Evolutionary conservation across 2,329 filamentous ascomycete species (phyloP).

Genomic region (Colletotrichum shisoi): DNA sequence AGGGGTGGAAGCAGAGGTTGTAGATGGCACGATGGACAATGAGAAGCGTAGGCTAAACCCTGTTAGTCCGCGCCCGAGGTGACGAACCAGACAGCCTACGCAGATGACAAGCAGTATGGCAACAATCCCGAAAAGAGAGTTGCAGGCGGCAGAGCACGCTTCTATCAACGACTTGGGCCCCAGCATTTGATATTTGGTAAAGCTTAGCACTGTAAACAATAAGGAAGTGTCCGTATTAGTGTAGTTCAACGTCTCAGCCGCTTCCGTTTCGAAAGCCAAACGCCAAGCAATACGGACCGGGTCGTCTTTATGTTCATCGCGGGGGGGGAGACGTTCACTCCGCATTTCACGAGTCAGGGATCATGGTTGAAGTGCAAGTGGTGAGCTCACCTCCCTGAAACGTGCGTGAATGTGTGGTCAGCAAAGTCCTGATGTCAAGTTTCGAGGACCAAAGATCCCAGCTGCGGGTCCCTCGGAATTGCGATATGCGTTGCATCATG

Average conservation of each 20-base stretch:
- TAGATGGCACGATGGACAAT: constrained; percentile 39
- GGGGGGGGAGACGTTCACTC: neutral
- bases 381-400: constrained; percentile 4
- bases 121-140: neutral
- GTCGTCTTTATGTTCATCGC: constrained; percentile 14
- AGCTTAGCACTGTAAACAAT: too few relatives aligned
- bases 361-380: neutral
- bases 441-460: neutral
- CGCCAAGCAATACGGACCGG: constrained; percentile 18
- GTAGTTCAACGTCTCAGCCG: too few relatives aligned
- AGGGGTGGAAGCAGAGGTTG: constrained; percentile 55
- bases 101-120: neutral
- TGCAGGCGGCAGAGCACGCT: neutral
- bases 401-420: neutral
- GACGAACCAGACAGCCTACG: neutral
- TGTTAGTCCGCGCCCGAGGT: neutral
- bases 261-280: neutral
- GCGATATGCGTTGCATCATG: neutral
- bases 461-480: neutral
- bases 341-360: constrained; percentile 15
- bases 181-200: neutral
- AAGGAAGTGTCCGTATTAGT: too few relatives aligned
- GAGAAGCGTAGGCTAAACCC: neutral
- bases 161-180: neutral
- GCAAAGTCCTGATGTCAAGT: neutral